Evolutionary conservation across 2,329 filamentous ascomycete genomes (phyloP), one percentile per base, ranked within the genome.

Genomic region (Epicoccum sorghinum): DNA sequence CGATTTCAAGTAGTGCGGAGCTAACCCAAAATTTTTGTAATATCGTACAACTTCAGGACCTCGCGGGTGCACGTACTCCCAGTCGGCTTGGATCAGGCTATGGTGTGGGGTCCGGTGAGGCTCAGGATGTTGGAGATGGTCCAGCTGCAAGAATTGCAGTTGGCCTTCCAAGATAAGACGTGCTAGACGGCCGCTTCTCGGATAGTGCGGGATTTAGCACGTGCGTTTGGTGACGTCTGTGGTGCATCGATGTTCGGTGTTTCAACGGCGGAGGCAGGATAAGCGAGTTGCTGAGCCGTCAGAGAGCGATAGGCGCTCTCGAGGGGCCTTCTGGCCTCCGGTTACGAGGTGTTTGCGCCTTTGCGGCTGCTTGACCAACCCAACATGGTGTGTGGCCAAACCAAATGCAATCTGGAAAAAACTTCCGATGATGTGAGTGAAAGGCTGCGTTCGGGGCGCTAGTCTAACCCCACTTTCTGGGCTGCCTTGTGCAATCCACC

Each of bases 121-220:
- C 43, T 52, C 41, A 47, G 57, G 58, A 49, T 23, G 54, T 47
- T 47, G 50, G 44, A 45, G 58, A 53, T 12, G 36, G 56, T 38
- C 38, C 55, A 41, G 62, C 65, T 69, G 68, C 68, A 68, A 45
- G 57, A 61, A 48, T 54, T 68, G 68, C 63, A 44, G 51, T 55
- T 59, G 44, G 59, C 58, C 62, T 69, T 68, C 68, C 66, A 55
- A 56, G 66, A 69, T 62, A 66, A 68, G 67, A 53, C 45, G 50
- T 61, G 55, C 62, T 57, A 62, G 47, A 60, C 51, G 67, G 62
- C 47, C 53, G 46, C 51, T 65, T 49, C 64, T 59, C 61, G 66
- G 62, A 57, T 62, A 49, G 58, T 46, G 55, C 63, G 58, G 60
- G 46, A 38, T 41, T 33, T 24, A 57, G 65, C 64, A 66, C 65